phyloP scores from a whole-genome alignment of 2,329 filamentous ascomycete genomes.

The Botrytis elliptica region DNA sequence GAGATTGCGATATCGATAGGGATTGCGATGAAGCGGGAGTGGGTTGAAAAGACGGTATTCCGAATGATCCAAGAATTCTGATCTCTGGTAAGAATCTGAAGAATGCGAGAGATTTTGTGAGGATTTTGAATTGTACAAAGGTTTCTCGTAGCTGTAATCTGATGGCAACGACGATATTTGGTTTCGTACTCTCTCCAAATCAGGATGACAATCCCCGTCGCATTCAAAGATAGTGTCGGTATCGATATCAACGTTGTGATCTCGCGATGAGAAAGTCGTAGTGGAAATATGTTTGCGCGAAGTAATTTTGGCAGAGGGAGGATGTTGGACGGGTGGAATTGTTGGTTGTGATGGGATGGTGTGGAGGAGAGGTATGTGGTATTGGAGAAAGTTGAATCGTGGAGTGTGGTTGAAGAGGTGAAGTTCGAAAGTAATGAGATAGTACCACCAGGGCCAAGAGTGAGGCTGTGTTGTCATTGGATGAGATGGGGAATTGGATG shows the following conservation, averaged over 20 bases:
- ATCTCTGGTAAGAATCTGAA: not conserved
- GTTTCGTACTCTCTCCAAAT: not conserved
- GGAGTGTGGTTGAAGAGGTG: not conserved
- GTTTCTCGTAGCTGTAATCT: not conserved
- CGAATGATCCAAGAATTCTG: not conserved
- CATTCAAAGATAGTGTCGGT: not conserved
- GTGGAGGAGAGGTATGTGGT: not conserved
- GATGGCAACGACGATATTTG: not conserved
- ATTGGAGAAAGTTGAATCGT: not conserved
- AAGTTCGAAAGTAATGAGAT: not conserved
- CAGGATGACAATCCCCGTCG: not conserved
- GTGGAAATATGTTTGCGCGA: not conserved
- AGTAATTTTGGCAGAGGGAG: not conserved
- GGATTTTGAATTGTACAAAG: not conserved
- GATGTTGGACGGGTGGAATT: no score
- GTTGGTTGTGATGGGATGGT: not conserved
- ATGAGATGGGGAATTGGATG: not conserved
- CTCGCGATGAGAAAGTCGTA: not conserved
- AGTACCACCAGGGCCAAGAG: slow-evolving; percentile 7
- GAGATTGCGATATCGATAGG: not conserved
- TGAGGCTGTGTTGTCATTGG: slow-evolving; percentile 7
- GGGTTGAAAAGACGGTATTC: not conserved
- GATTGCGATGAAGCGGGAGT: not conserved
- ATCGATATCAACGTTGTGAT: not conserved
- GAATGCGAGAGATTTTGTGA: not conserved